Percentiles rank a stretch among this genome's conserved stretches.
Conservation (phyloP, 2,329 filamentous ascomycete species). For the Scytalidium lignicola region DNA sequence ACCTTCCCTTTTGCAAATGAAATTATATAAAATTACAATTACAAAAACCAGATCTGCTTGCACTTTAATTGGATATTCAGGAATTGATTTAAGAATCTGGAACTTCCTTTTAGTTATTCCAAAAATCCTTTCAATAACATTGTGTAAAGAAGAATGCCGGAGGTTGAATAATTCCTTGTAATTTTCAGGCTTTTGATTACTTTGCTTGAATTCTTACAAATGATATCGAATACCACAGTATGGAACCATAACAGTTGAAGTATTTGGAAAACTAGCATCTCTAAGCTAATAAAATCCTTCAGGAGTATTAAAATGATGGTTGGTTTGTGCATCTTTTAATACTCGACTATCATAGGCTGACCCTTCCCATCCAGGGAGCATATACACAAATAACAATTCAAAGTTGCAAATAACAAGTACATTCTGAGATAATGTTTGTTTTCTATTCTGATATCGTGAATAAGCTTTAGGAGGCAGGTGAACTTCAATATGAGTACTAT, state of each 20-base stretch:
- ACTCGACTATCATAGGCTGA: neutral
- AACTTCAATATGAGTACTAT: neutral
- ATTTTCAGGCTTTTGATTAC: constrained; percentile 1
- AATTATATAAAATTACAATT: neutral
- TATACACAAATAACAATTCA: no score
- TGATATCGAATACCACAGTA: constrained; percentile 1
- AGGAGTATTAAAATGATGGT: neutral
- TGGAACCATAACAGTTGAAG: neutral
- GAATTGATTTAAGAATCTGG: neutral
- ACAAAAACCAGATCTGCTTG: neutral
- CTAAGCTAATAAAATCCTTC: neutral
- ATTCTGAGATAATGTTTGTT: no score
- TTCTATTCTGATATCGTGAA: neutral
- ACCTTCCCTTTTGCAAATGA: no score
- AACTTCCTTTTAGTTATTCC: neutral
- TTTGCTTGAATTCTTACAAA: neutral
- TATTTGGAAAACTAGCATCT: neutral
- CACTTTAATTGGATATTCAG: neutral
- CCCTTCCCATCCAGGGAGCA: neutral
- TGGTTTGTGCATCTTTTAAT: neutral
- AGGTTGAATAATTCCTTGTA: constrained; percentile 1
- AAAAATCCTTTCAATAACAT: neutral
- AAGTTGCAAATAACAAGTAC: no score
- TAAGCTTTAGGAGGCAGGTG: neutral
- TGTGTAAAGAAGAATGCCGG: neutral